Percentiles rank a stretch among this genome's conserved stretches.
Conservation (phyloP, 441 rosid genomes). For the Syzygium syzygioides region DNA sequence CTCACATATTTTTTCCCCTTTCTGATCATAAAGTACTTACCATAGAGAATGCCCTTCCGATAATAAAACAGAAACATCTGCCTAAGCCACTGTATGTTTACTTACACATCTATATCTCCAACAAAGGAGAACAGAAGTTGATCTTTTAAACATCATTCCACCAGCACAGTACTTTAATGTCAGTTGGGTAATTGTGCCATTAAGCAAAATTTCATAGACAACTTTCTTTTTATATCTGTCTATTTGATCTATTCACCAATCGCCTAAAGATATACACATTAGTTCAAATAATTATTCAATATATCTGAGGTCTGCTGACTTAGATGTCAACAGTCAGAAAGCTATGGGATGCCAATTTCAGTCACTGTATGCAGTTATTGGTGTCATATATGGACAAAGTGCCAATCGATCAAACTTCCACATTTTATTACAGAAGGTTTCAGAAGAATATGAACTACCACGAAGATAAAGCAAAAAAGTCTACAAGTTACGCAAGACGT, state of each 20-base stretch:
- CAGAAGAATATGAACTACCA: neutral
- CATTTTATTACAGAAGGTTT: neutral
- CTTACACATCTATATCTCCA: neutral
- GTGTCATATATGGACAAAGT: neutral
- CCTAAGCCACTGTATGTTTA: neutral
- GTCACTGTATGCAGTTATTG: neutral
- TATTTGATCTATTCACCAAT: neutral
- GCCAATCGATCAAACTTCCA: neutral
- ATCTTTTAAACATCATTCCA: neutral
- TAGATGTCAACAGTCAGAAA: neutral
- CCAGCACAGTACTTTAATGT: neutral
- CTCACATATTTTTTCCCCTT: neutral
- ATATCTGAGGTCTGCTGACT: neutral
- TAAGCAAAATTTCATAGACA: neutral
- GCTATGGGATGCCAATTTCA: neutral
- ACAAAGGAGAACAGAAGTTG: neutral
- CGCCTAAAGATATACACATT: neutral
- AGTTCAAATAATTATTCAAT: neutral
- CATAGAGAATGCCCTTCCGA: neutral
- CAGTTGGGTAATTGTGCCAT: neutral
- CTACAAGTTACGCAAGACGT: neutral
- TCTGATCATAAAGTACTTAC: neutral
- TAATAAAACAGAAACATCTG: neutral
- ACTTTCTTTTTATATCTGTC: neutral
- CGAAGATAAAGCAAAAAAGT: neutral